These are phyloP conservation scores for Globisporangium mamillatum DNA, from an alignment of 352 stramenopile species.

Conservation along the genomic window DNA sequence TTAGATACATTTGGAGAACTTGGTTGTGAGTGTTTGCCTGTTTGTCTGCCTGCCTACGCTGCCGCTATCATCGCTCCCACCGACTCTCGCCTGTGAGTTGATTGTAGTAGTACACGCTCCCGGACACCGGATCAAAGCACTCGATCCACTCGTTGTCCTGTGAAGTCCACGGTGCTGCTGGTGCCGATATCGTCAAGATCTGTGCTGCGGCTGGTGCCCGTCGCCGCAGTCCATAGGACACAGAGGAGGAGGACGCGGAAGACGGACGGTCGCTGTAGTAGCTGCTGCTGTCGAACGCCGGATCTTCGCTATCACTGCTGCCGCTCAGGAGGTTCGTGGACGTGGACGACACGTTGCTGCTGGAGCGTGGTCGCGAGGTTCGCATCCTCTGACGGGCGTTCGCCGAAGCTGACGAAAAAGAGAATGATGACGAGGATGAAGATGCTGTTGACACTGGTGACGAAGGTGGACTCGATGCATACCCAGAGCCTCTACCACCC, in stretches of 20 bases:
- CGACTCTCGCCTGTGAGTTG: conserved; percentile 67
- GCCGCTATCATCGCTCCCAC: conserved; percentile 35
- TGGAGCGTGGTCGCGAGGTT: conserved; percentile 10
- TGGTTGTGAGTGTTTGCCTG: neutral
- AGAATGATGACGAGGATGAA: conserved; percentile 37
- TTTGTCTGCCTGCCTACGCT: neutral
- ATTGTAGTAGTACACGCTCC: conserved; percentile 73
- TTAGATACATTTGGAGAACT: conserved; percentile 3
- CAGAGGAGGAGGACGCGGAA: conserved; percentile 15
- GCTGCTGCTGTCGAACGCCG: conserved; percentile 8
- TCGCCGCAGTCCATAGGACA: conserved; percentile 25
- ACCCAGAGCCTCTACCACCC: conserved; percentile 20
- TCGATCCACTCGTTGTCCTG: conserved; percentile 42
- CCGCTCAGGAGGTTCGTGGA: conserved; percentile 30
- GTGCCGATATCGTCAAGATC: conserved; percentile 8
- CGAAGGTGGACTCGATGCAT: conserved; percentile 36
- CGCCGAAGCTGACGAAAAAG: conserved; percentile 14
- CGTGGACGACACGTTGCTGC: conserved; percentile 27
- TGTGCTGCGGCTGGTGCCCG: conserved; percentile 10
- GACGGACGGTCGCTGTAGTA: conserved; percentile 34
- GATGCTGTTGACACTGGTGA: conserved; percentile 46
- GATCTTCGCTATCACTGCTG: conserved; percentile 27
- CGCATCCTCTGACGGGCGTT: neutral
- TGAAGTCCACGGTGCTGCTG: neutral
- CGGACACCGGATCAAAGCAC: conserved; percentile 51